These are phyloP conservation scores for Phylloporus rhodoxanthus DNA, from an alignment of 768 basidiomycete species.

Conservation along the genomic window DNA sequence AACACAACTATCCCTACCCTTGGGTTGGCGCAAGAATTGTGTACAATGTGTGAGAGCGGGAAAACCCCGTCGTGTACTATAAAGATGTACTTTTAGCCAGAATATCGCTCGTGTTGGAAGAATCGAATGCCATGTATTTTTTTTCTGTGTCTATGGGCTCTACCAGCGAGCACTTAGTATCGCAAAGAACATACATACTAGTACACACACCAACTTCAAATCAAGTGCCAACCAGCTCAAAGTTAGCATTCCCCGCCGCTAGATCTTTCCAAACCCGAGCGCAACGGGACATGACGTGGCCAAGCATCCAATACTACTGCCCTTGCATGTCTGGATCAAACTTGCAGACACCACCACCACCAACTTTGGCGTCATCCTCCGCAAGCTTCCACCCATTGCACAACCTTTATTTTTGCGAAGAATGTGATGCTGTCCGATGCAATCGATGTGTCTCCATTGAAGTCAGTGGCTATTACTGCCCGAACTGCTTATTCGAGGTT, in stretches of 20 bases:
- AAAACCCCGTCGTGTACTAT: slow-evolving; percentile 3
- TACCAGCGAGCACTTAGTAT: no score
- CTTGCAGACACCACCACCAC: slow-evolving; percentile 54
- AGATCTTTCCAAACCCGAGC: no score
- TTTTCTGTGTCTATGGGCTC: no score
- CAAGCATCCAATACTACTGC: slow-evolving; percentile 61
- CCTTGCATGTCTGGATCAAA: slow-evolving; percentile 55
- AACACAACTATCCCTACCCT: slow-evolving; percentile 83
- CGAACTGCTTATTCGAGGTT: slow-evolving; percentile 97
- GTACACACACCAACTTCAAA: no score
- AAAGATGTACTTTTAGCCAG: slow-evolving; percentile 7
- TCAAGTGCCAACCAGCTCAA: neutral
- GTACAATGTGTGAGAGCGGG: slow-evolving; percentile 38
- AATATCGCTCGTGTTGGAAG: neutral
- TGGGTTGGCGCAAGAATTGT: slow-evolving; percentile 76
- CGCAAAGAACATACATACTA: no score
- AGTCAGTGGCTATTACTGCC: slow-evolving; percentile 96
- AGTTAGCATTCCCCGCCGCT: neutral
- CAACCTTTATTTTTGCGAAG: slow-evolving; percentile 93
- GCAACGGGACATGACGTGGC: slow-evolving; percentile 30
- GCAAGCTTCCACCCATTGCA: slow-evolving; percentile 80
- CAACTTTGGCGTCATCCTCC: slow-evolving; percentile 70
- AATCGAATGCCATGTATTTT: neutral
- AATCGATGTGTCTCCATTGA: slow-evolving; percentile 89
- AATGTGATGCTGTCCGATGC: slow-evolving; percentile 94